A percentile compares a stretch with the other conserved stretches of the same genome.
Evolutionary conservation across 495 filamentous ascomycete species (phyloP).

Genomic region (Aspergillus olivimuriae): DNA sequence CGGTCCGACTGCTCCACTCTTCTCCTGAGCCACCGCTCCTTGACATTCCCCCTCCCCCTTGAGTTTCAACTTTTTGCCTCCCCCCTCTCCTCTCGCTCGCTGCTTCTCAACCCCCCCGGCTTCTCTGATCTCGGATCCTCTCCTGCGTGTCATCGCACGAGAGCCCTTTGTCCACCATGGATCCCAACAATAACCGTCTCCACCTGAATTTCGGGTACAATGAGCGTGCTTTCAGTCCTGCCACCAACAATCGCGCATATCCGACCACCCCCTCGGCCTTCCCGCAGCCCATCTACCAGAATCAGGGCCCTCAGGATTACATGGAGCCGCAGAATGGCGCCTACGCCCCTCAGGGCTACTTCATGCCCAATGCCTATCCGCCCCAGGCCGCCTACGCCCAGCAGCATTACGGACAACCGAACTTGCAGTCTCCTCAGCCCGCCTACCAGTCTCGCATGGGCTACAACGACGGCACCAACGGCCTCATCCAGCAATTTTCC

Average conservation of each 20-base stretch:
- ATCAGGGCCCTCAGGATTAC: slow-evolving; percentile 52
- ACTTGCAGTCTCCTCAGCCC: slow-evolving; percentile 45
- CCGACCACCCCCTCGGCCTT: slow-evolving; percentile 96
- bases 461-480: slow-evolving; percentile 61
- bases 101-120: not conserved
- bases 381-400: slow-evolving; percentile 57
- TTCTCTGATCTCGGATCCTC: not conserved
- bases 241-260: slow-evolving; percentile 72
- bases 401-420: slow-evolving; percentile 63
- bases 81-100: not conserved
- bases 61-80: not conserved
- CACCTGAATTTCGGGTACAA: slow-evolving; percentile 65
- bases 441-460: slow-evolving; percentile 43
- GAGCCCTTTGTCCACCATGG: slow-evolving; percentile 27
- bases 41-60: not conserved
- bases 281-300: slow-evolving; percentile 78
- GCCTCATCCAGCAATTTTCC: slow-evolving; percentile 90
- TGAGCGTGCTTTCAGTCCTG: slow-evolving; percentile 53
- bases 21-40: slow-evolving; percentile 3
- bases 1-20: not conserved
- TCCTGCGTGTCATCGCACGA: not conserved
- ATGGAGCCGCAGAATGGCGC: slow-evolving; percentile 41
- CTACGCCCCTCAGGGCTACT: slow-evolving; percentile 57
- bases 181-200: slow-evolving; percentile 53
- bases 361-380: slow-evolving; percentile 50